Evolutionary conservation across 768 basidiomycete species (phyloP), one percentile per base, ranked within the genome.

Genomic region (Glaciozyma martinii): DNA sequence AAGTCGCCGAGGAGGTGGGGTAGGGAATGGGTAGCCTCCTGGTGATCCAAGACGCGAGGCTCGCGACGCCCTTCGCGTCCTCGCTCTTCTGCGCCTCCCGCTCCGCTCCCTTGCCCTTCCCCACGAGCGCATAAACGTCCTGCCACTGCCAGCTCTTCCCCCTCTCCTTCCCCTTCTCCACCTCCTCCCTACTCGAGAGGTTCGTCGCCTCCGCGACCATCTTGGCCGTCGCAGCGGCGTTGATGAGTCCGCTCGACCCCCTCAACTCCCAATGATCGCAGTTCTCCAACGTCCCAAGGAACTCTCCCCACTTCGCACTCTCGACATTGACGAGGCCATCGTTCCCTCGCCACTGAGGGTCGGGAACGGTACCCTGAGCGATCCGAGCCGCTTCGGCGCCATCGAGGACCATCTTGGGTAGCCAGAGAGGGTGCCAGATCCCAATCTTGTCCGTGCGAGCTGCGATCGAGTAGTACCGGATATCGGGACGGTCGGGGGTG

Each of bases 211-310:
- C 33, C 56, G 64, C 71, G 27, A 67, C 50, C 12, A 61, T 63
- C 15, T 56, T 49, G 59, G 65, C 64, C 30, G 54, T 63, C 59
- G 66, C 66, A 32, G 64, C 65, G 5, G 68, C 65, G 21, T 71
- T 66, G 70, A 71, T 73, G 59, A 79, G 57, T 5, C 91, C 89
- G n/a, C 86, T 78, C 27, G 89, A 86, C 0, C 94, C 95, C 66
- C 95, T 79, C 75, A 97, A 82, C 72, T 94, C 88, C 95, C 95
- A 99, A 73, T 99, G 95, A 79, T 99, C 92, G 71, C 86, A 87
- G 2, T 86, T 87, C 68, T 94, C 88, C 73, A 98, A 80, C 23
- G 84, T 83, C 5, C 95, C 95, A 40, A 99, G 78, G 61, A 92
- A 97, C 74, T 95, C 89, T 23, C 95, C 95, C 93, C 94, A 98